These are phyloP conservation scores for Colletotrichum agaves DNA, from an alignment of 2,329 filamentous ascomycete genomes.

Conservation along the genomic window DNA sequence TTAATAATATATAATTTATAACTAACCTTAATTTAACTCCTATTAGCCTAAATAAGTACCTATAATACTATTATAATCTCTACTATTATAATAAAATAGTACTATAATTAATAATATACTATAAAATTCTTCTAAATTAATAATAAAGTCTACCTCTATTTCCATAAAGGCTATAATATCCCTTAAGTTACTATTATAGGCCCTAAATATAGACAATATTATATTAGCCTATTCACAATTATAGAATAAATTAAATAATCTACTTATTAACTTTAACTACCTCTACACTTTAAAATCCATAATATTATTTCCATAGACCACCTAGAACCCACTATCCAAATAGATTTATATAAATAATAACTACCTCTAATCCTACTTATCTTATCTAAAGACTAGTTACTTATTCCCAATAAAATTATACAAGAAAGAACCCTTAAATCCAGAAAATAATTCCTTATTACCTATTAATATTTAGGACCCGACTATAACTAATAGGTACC, in stretches of 20 bases:
- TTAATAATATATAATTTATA: background rate
- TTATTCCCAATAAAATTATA: too few species aligned
- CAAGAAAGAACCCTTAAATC: too few species aligned
- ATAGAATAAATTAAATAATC: background rate
- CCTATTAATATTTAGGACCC: too few species aligned
- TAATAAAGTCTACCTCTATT: too few species aligned
- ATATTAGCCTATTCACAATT: background rate
- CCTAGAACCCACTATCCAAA: background rate
- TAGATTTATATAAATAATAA: background rate
- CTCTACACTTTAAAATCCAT: background rate
- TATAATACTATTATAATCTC: background rate
- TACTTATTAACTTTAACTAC: background rate
- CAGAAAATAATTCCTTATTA: too few species aligned
- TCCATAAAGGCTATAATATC: too few species aligned
- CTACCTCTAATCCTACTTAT: background rate
- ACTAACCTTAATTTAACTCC: background rate
- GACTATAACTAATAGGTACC: too few species aligned
- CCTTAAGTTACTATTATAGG: background rate
- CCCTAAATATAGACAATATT: background rate
- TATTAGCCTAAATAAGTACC: too few species aligned
- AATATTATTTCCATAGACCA: background rate
- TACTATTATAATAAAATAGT: background rate
- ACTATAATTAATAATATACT: background rate
- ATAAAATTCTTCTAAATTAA: background rate
- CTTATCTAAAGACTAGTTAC: too few species aligned